Base-by-base conservation (phyloP, 352 stramenopile genomes). In the Pythium scleroteichum region DNA sequence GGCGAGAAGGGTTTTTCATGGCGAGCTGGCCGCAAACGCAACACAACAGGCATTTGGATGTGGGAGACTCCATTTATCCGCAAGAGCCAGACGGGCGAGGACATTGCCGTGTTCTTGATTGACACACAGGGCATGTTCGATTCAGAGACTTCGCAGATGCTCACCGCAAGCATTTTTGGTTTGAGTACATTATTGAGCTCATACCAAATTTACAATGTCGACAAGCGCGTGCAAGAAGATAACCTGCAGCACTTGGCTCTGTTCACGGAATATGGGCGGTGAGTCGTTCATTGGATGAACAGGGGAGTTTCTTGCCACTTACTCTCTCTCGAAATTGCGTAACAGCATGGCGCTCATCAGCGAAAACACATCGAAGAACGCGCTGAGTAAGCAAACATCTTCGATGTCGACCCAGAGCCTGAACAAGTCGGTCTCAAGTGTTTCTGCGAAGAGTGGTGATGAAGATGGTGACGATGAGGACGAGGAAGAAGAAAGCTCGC, bases 91-190 rank as follows among this genome's bases (percentile, higher is more conserved):
- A 82, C 75, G 20, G 85, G 83, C 41, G 86, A 95, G 64, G 82
- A 92, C 49, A 88, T 99, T 42, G 97, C 96, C 1, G 87, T 99
- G 17, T 88, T 99, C 24, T 53, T 99, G 9, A 97, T 99, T 46
- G 97, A 99, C 75, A 99, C 97, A 10, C 97, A 99, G 75, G 97
- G 97, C 41, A 99, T 99, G 95, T 99, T 99, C 76, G 97, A 99
- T 68, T 97, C 98, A 49, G 96, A 99, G 75, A 99, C 97, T 29
- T 98, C 94, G 49, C 98, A 99, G 85, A 96, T 97, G 69, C 86
- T 99, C 46, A 99, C 97, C 22, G 94, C 96, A 4, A 98, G 89
- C 63, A 99, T 99, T 74, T 99, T 99, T 78, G 97, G 97, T 5
- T 73, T 99, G 1, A 98, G 85, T 57, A 99, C 97, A 35, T 68